Evolutionary conservation across 768 basidiomycete species (phyloP), one percentile per base, ranked within the genome.

Genomic region (Cantharellus anzutake): DNA sequence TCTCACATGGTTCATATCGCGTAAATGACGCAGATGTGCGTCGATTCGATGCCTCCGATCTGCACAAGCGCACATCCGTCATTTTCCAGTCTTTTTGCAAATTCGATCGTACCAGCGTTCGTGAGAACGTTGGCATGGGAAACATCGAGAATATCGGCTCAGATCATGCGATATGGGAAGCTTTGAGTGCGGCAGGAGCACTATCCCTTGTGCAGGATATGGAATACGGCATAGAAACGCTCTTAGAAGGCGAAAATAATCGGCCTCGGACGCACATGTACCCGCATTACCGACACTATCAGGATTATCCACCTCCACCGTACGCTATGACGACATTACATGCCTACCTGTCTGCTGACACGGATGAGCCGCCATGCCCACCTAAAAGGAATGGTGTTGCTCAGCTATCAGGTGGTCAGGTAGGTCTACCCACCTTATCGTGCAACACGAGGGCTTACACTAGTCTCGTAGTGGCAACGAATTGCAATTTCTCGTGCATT

Each of bases 21-120:
- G 74, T 91, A 67, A 91, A 92, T 66, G 83, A 74, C 61, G 70
- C 76, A 50, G 82, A 86, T 68, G 74, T 86, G 58, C 78, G 84
- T 48, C 73, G 74, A 40, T 79, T 81, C 67, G 72, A 77, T 60
- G 83, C 88, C 20, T 69, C 69, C 4, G 85, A 88, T 52, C 80
- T 85, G 61, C 90, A 92, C 68, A 72, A 73, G 42, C 86, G 82
- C 66, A 71, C 81, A 11, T 81, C 84, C n/a, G 82, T 82, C 20
- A 83, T 91, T 20, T 86, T 93, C 70, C 90, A 93, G 69, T 82
- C 82, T 50, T 91, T 90, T 69, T 82, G 84, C 57, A 83, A 83
- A 67, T 89, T 84, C 68, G 51, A 52, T 20, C 82, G 80, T 65
- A 76, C 82, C 3, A 81, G 86, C 0, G 75, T 89, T 16, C 75